Base-by-base conservation (phyloP, 2,329 filamentous ascomycete species). In the Cladophialophora yegresii region DNA sequence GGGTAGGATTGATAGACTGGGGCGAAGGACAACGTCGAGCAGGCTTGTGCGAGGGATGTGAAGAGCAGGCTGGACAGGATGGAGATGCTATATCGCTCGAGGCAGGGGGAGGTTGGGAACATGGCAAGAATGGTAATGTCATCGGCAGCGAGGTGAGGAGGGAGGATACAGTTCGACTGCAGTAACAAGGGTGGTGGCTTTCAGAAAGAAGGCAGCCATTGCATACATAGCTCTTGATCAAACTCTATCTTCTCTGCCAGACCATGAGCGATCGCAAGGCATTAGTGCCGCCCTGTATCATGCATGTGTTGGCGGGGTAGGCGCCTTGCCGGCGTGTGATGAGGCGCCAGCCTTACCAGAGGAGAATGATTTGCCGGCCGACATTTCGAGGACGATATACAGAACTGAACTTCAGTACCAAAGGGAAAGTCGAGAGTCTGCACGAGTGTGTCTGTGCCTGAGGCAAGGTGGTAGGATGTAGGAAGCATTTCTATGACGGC, bases 1-100 rank as follows among this genome's bases (percentile, higher is more conserved):
- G 54, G 36, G 54, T 57, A 57, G 20, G 32, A 5, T 2, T 57
- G 20, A 22, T 57, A 57, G 54, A 43, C 40, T 6, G 32, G n/a
- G n/a, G 32, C 16, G 36, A 57, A 45, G 7, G 32, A 23, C 1
- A n/a, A 26, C 2, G 54, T 57, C 23, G 54, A 57, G 36, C 54
- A 57, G 36, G n/a, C 32, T 54, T 50, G 47, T 50, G 22, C 9
- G 16, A 0, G 33, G 23, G 16, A 54, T 2, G 40, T 57, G 36
- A 32, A 57, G 53, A 55, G 26, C 26, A 51, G 23, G 51, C 23
- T 10, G 28, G 16, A 22, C 16, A 54, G 23, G 51, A 54, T n/a
- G 12, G 28, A 33, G 13, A 28, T 32, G 16, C 32, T 23, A 7
- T 32, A n/a, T 13, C 26, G 28, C 28, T 4, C 12, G 13, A 28